phyloP scores from a whole-genome alignment of 768 basidiomycete genomes.

The Ramaria rubella region DNA sequence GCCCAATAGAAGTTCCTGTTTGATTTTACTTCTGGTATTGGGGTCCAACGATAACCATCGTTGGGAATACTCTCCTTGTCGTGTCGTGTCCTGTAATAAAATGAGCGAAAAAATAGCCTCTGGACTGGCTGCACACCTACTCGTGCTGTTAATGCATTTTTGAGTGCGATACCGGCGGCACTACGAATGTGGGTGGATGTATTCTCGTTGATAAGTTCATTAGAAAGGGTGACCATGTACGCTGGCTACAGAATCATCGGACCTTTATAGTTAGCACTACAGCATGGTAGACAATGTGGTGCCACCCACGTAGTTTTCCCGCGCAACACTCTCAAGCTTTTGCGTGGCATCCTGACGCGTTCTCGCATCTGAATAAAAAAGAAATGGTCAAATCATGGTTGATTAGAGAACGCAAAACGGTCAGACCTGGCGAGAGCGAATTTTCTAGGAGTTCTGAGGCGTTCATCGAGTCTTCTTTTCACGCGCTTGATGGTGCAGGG shows the following conservation, averaged over 20 bases:
- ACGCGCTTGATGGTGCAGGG: background rate
- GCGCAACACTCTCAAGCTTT: constrained; percentile 79
- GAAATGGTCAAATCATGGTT: constrained; percentile 13
- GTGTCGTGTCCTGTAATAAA: constrained; percentile 55
- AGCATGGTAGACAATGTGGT: constrained; percentile 1
- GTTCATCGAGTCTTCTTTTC: constrained; percentile 57
- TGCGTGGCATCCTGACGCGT: constrained; percentile 90
- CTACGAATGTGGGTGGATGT: constrained; percentile 72
- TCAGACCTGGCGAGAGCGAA: constrained; percentile 82
- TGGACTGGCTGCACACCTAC: constrained; percentile 46
- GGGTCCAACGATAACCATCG: constrained; percentile 77
- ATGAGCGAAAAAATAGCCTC: constrained; percentile 8
- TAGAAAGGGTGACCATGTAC: constrained; percentile 87
- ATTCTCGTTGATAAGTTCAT: constrained; percentile 73
- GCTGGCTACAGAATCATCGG: constrained; percentile 51
- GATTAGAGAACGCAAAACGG: constrained; percentile 28
- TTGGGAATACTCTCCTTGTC: constrained; percentile 68
- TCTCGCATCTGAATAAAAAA: constrained; percentile 55
- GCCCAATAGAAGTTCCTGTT: constrained; percentile 77
- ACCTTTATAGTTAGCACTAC: background rate
- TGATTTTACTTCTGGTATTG: constrained; percentile 72
- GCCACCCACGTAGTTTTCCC: constrained; percentile 80
- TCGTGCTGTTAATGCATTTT: constrained; percentile 87
- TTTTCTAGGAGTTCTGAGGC: constrained; percentile 86
- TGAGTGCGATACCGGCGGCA: constrained; percentile 94